Base-by-base conservation (phyloP, 2,329 filamentous ascomycete genomes). In the Aspergillus sp. region DNA sequence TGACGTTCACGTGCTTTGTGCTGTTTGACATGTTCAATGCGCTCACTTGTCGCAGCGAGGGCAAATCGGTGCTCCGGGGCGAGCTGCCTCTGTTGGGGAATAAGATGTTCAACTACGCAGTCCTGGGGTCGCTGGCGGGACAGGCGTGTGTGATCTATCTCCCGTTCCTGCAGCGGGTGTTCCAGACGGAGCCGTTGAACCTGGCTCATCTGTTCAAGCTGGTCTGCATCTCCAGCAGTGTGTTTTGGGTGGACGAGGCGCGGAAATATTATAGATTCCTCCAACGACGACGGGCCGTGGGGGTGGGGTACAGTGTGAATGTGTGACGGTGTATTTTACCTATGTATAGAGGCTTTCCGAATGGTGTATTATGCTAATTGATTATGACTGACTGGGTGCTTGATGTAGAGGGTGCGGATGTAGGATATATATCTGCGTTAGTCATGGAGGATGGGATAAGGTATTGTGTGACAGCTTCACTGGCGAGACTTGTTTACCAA, bases 11-110 rank as follows among this genome's bases (percentile, higher is more conserved):
- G 5, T 96, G 92, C 74, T 99, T 99, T 68, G 94, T 99, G 43
- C 83, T 99, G 49, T 99, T 97, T 73, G 94, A 99, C 78, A 99
- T 99, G 94, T 97, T 97, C 80, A 97, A 99, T 72, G 94, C 94
- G 1, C 80, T 99, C 19, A 88, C 90, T 14, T 99, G 94, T 74
- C 89, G 94, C 45, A 95, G 89, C 6, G 92, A 96, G 68, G 86
- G 83, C 57, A 97, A 97, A 71, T 95, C 89, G 10, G 80, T 99
- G 4, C 81, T 99, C 3, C 82, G 88, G 21, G 93, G 94, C 38
- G 92, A 99, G 69, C 81, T 96, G 47, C 85, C 88, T 7, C 71
- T 96, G 11, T 88, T 94, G 52, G 85, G 87, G 7, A 99, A 99
- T 69, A 88, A 86, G 55, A 88, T 99, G 74, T 99, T 99, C 77